Percentiles rank a stretch among this genome's conserved stretches.
phyloP scores from a whole-genome alignment of 179 eudicot genomes.

The Beta macrorhiza region DNA sequence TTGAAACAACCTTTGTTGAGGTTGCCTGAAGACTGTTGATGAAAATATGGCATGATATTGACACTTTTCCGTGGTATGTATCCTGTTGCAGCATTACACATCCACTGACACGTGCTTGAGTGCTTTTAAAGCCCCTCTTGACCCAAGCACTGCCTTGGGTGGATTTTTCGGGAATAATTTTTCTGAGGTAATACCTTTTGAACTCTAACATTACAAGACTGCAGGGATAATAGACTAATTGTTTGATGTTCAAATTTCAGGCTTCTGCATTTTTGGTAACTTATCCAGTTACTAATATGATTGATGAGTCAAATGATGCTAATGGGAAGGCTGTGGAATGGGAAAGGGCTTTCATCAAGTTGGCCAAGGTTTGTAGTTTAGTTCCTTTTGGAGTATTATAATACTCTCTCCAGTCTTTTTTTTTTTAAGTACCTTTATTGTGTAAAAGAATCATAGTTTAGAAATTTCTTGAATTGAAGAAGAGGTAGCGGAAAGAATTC shows the following conservation, averaged over 20 bases:
- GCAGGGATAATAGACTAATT: conserved; percentile 14
- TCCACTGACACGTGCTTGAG: conserved; percentile 80
- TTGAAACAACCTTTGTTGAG: not conserved
- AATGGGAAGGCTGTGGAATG: conserved; percentile 70
- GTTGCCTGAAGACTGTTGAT: not conserved
- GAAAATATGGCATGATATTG: not conserved
- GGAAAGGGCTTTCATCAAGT: conserved; percentile 92
- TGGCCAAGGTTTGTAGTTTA: conserved; percentile 68
- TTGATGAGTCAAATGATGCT: conserved; percentile 63
- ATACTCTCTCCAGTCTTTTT: not conserved
- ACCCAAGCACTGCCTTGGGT: conserved; percentile 90
- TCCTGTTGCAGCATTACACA: conserved; percentile 62
- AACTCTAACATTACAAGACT: conserved; percentile 6
- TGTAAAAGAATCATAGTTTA: not conserved
- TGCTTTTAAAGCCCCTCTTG: conserved; percentile 95
- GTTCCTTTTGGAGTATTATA: not conserved
- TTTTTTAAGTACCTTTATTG: not conserved
- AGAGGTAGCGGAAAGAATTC: not conserved
- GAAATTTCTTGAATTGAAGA: not conserved
- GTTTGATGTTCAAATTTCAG: conserved; percentile 39
- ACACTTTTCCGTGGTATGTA: conserved; percentile 17
- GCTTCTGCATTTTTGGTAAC: conserved; percentile 93
- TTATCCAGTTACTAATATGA: conserved; percentile 82
- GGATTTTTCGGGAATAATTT: conserved; percentile 84
- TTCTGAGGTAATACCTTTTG: conserved; percentile 58